Conservation (phyloP, 495 filamentous ascomycete species). For the Xylaria scruposa region DNA sequence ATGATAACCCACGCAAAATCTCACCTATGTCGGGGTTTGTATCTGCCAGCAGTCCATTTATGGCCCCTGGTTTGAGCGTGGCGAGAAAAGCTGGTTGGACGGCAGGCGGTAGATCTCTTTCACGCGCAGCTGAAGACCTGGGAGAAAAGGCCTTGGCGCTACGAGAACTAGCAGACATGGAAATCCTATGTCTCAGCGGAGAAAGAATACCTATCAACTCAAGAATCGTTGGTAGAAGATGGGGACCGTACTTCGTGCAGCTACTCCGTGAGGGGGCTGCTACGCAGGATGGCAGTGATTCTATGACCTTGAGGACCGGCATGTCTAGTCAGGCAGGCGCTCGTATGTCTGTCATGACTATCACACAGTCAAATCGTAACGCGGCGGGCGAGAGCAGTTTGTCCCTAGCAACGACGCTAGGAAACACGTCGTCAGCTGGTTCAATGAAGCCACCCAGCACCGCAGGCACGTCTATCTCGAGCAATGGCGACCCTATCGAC, state of each 20-base stretch:
- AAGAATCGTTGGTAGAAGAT: slow-evolving; percentile 80
- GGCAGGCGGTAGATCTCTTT: slow-evolving; percentile 70
- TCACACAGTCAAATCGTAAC: slow-evolving; percentile 72
- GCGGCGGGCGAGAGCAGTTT: slow-evolving; percentile 56
- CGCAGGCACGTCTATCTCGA: slow-evolving; percentile 43
- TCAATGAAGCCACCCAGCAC: slow-evolving; percentile 50
- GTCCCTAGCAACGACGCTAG: slow-evolving; percentile 65
- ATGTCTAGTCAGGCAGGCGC: slow-evolving; percentile 48
- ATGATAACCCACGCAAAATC: slow-evolving; percentile 87
- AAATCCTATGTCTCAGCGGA: slow-evolving; percentile 85
- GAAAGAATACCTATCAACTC: slow-evolving; percentile 95
- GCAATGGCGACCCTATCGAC: slow-evolving; percentile 42
- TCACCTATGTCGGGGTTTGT: slow-evolving; percentile 78
- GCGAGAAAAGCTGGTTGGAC: slow-evolving; percentile 67
- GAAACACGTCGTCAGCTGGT: slow-evolving; percentile 54
- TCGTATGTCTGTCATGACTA: slow-evolving; percentile 84
- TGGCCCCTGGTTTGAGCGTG: slow-evolving; percentile 57
- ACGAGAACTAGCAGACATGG: slow-evolving; percentile 95
- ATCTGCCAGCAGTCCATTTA: slow-evolving; percentile 76
- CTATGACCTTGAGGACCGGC: slow-evolving; percentile 52
- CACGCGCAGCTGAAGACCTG: slow-evolving; percentile 78
- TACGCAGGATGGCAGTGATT: slow-evolving; percentile 60
- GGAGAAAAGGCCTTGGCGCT: slow-evolving; percentile 79
- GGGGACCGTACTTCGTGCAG: slow-evolving; percentile 95
- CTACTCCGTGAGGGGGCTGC: slow-evolving; percentile 78